phyloP scores from a whole-genome alignment of 2,329 filamentous ascomycete genomes.

The Microdochium trichocladiopsis region DNA sequence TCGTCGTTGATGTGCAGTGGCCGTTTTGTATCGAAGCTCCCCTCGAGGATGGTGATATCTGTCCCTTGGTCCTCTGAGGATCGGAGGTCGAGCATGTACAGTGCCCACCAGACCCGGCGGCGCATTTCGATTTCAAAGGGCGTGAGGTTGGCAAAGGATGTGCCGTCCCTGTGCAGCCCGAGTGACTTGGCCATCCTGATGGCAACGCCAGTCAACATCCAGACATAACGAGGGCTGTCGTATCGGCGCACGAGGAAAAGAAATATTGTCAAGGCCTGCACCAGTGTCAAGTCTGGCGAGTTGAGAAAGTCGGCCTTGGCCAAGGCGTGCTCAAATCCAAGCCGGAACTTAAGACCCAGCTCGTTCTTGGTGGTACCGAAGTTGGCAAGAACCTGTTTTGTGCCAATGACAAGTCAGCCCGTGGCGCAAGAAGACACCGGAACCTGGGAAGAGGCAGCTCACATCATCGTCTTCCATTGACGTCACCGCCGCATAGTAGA shows the following conservation, averaged over 20 bases:
- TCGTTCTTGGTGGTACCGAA: slow-evolving; percentile 29
- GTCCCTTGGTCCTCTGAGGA: slow-evolving; percentile 57
- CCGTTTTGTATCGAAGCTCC: slow-evolving; percentile 50
- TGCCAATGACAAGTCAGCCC: not conserved
- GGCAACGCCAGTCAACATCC: slow-evolving; percentile 51
- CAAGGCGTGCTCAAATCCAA: slow-evolving; percentile 38
- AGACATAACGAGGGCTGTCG: slow-evolving; percentile 33
- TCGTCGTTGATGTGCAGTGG: slow-evolving; percentile 41
- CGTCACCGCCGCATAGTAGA: slow-evolving; percentile 48
- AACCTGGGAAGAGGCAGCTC: slow-evolving; percentile 9
- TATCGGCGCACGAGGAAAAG: slow-evolving; percentile 42
- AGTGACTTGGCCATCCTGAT: slow-evolving; percentile 53
- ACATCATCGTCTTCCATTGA: slow-evolving; percentile 53
- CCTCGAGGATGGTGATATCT: slow-evolving; percentile 50
- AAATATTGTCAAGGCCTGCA: slow-evolving; percentile 46
- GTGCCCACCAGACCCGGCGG: slow-evolving; percentile 52
- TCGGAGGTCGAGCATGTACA: slow-evolving; percentile 52
- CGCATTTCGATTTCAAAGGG: slow-evolving; percentile 57
- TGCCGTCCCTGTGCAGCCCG: slow-evolving; percentile 52
- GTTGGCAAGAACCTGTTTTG: slow-evolving; percentile 18
- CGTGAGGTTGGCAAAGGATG: slow-evolving; percentile 39
- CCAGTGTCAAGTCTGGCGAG: slow-evolving; percentile 38
- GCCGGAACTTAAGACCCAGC: slow-evolving; percentile 29
- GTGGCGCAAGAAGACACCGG: not conserved
- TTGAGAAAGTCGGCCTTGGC: slow-evolving; percentile 41